phyloP scores from a whole-genome alignment of 1,139 yeast species.

The Taphrina betulina region DNA sequence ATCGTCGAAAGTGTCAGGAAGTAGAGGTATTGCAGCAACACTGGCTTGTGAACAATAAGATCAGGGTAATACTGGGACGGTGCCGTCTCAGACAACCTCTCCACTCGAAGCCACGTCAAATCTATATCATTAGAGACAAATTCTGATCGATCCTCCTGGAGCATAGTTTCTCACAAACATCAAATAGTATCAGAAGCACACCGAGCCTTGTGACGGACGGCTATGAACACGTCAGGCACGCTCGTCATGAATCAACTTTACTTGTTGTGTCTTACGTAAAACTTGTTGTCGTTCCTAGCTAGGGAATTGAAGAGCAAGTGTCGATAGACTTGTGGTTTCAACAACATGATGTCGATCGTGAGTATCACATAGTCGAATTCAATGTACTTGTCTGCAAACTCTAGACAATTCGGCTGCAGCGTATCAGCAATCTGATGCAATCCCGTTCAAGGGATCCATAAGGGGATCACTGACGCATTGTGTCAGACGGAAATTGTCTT shows the following conservation, averaged over 20 bases:
- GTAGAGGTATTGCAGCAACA: constrained; percentile 61
- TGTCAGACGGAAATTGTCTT: constrained; percentile 75
- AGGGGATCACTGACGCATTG: constrained; percentile 51
- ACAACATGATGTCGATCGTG: constrained; percentile 74
- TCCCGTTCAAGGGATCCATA: neutral
- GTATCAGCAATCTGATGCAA: neutral
- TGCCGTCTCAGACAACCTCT: constrained; percentile 48
- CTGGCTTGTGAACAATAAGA: constrained; percentile 50
- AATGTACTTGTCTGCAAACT: constrained; percentile 83
- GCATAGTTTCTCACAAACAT: constrained; percentile 49
- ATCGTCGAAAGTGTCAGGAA: constrained; percentile 63
- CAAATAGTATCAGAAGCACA: constrained; percentile 71
- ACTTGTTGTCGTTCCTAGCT: constrained; percentile 41
- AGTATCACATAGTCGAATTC: constrained; percentile 84
- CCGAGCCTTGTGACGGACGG: constrained; percentile 47
- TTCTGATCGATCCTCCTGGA: neutral
- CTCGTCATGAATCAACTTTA: constrained; percentile 9
- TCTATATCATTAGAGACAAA: constrained; percentile 47
- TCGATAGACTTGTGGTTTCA: constrained; percentile 86
- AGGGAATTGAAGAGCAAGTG: constrained; percentile 78
- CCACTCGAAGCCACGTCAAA: constrained; percentile 87
- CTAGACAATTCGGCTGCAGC: constrained; percentile 54
- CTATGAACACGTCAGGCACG: constrained; percentile 37
- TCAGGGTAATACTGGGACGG: constrained; percentile 5
- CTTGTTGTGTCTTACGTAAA: constrained; percentile 18